Evolutionary conservation across 1,139 yeast genomes (phyloP).

Genomic region (Candida sanyaensis): DNA sequence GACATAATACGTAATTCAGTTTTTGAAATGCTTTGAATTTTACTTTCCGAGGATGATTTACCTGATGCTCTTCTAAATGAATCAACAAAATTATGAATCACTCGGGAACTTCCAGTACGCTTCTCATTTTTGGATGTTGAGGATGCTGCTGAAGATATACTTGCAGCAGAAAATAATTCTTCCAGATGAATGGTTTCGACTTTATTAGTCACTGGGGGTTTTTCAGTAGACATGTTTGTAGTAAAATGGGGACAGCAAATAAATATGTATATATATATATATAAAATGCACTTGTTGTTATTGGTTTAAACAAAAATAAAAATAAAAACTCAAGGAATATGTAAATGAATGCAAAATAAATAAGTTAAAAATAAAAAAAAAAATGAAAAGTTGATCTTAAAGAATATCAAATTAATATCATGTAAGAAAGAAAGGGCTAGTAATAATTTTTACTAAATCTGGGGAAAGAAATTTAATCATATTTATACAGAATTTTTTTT

Average conservation of each 20-base stretch:
- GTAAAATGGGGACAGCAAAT: not conserved
- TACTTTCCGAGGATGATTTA: conserved; percentile 8
- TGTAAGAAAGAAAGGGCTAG: not conserved
- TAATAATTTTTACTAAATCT: not conserved
- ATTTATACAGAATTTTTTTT: too few species aligned
- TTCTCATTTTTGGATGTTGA: not conserved
- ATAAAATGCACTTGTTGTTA: too few species aligned
- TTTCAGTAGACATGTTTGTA: conserved; percentile 1
- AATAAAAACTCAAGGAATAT: not conserved
- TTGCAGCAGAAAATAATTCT: not conserved
- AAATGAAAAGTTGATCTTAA: too few species aligned
- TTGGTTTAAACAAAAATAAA: not conserved
- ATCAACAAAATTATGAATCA: conserved; percentile 14
- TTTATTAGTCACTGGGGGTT: not conserved
- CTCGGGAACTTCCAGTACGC: conserved; percentile 7
- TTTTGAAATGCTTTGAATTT: conserved; percentile 14
- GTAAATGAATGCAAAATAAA: too few species aligned
- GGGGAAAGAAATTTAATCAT: not conserved
- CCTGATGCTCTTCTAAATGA: conserved; percentile 18
- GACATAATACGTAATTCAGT: conserved; percentile 46
- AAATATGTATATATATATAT: too few species aligned
- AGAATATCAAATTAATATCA: not conserved
- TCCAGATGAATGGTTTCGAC: not conserved
- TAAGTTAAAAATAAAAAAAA: too few species aligned
- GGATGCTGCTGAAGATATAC: not conserved